Evolutionary conservation across 2,329 filamentous ascomycete genomes (phyloP).

Genomic region (Verticillium zaregamsianum): DNA sequence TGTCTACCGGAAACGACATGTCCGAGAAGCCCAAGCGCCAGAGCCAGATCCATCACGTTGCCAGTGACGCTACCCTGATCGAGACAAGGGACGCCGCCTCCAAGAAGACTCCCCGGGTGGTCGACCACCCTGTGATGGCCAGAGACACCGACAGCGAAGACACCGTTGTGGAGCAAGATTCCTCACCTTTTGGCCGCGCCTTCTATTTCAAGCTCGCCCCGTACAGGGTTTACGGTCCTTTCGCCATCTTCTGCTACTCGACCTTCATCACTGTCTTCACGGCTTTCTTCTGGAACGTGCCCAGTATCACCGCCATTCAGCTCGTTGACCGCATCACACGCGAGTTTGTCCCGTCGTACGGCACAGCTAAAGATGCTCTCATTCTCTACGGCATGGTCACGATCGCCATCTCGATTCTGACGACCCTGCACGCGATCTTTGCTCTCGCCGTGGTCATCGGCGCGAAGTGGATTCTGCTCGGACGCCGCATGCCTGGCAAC

Average conservation of each 20-base stretch:
- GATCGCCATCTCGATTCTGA: conserved; percentile 35
- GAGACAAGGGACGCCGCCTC: conserved; percentile 5
- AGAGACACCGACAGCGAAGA: background rate
- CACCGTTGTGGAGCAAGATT: conserved; percentile 7
- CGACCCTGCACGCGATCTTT: conserved; percentile 35
- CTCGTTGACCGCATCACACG: conserved; percentile 31
- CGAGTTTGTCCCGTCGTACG: conserved; percentile 15
- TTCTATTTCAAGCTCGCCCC: conserved; percentile 48
- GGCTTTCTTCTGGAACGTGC: conserved; percentile 46
- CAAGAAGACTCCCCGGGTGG: background rate
- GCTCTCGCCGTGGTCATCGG: conserved; percentile 38
- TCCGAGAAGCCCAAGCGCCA: conserved; percentile 4
- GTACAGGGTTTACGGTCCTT: conserved; percentile 44
- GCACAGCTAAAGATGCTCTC: conserved; percentile 25
- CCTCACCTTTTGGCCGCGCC: conserved; percentile 49
- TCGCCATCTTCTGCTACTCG: conserved; percentile 46
- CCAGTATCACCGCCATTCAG: conserved; percentile 43
- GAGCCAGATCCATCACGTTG: conserved; percentile 15
- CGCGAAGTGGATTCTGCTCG: conserved; percentile 49
- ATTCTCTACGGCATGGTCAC: conserved; percentile 36
- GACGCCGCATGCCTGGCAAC: conserved; percentile 44
- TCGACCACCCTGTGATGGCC: background rate
- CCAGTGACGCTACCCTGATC: conserved; percentile 20
- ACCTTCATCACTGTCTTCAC: conserved; percentile 39
- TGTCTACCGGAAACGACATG: conserved; percentile 16